A percentile compares a stretch with the other conserved stretches of the same genome.
Conservation (phyloP, 2,329 filamentous ascomycete species). For the Diaporthe citri region DNA sequence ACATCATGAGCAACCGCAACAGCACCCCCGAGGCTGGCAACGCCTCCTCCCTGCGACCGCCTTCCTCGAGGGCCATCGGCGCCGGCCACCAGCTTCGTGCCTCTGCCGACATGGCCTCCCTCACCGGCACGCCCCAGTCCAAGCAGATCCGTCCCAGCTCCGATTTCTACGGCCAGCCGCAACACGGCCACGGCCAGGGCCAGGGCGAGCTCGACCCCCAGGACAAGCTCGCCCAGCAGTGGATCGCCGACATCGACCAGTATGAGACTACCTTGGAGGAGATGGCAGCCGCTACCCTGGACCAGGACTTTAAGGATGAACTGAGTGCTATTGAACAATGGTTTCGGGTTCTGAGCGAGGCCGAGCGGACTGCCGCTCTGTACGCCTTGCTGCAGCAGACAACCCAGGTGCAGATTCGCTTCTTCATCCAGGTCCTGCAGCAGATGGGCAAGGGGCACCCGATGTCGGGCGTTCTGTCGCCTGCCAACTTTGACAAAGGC, state of each 20-base stretch:
- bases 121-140: conserved; percentile 73
- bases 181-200: conserved; percentile 75
- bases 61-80: conserved; percentile 81
- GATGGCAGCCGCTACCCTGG: conserved; percentile 98
- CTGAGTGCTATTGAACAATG: conserved; percentile 99
- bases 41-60: conserved; percentile 84
- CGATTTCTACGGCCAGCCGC: conserved; percentile 88
- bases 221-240: conserved; percentile 96
- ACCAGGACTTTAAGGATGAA: conserved; percentile 99
- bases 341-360: conserved; percentile 97
- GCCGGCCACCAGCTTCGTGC: conserved; percentile 89
- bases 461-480: conserved; percentile 94
- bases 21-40: conserved; percentile 94
- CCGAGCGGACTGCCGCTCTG: conserved; percentile 92
- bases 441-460: conserved; percentile 99
- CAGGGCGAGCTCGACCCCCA: conserved; percentile 82
- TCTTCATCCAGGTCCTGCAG: conserved; percentile 98
- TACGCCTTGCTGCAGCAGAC: conserved; percentile 98
- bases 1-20: conserved; percentile 88
- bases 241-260: conserved; percentile 99
- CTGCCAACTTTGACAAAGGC: conserved; percentile 98
- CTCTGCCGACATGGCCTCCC: conserved; percentile 94
- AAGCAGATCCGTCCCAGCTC: conserved; percentile 93
- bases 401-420: conserved; percentile 97
- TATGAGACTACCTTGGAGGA: conserved; percentile 99